Base-by-base conservation (phyloP, 495 filamentous ascomycete species). In the Aspergillus panamensis region DNA sequence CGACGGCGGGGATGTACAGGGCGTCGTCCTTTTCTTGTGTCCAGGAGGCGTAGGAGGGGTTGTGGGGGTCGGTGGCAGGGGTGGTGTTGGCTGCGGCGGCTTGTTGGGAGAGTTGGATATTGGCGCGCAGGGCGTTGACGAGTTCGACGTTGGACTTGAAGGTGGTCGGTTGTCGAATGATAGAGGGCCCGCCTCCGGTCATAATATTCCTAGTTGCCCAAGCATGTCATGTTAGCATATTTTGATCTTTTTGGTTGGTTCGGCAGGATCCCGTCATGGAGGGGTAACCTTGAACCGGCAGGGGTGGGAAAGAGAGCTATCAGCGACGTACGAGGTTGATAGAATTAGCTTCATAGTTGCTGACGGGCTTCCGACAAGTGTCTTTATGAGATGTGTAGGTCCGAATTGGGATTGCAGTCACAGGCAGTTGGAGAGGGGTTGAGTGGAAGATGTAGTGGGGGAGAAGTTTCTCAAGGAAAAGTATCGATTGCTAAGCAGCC, bases 101-200 rank as follows among this genome's bases (percentile, higher is more conserved):
- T 65, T 88, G 75, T 65, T 90, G 87, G 29, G 87, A 85, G 14
- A 86, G 83, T 20, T 82, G 66, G 71, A 96, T 89, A 71, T 91
- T 95, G 61, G 80, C 82, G 45, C 89, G 87, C 45, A 97, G 80
- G n/a, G 90, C 88, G 67, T 87, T 88, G 59, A 87, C 87, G 61
- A 97, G 80, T 68, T 97, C 92, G 62, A 91, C 82, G 69, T 95
- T 96, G 45, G 91, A 94, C 68, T 90, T 89, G 64, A 87, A 82
- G 21, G 80, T 81, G 47, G 84, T 77, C 31, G 85, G 82, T 56
- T 86, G 89, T 35, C 89, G 85, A 62, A 96, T 87, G 62, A 94
- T 86, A 48, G 91, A 89, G 62, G 88, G 85, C 37, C 87, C 85
- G 59, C 80, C 84, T 55, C 82, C 83, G 52, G 71, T 68, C 77